A percentile compares a stretch with the other conserved stretches of the same genome.
Evolutionary conservation across 352 stramenopile genomes (phyloP).

Genomic region (Pythium folliculosum): DNA sequence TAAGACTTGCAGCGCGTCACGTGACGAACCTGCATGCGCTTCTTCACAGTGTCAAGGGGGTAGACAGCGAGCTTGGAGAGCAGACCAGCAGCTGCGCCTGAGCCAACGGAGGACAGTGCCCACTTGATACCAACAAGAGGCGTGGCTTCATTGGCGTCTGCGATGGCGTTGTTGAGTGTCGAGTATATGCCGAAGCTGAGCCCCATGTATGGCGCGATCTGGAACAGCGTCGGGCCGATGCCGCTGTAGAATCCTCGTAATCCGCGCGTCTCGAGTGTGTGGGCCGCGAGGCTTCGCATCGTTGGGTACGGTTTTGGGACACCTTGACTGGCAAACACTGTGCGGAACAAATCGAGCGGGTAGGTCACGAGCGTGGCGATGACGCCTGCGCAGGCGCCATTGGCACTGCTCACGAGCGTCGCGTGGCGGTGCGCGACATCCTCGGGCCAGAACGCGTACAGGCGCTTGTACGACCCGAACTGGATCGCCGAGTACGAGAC

Average conservation of each 20-base stretch:
- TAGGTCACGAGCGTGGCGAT: slow-evolving; percentile 91
- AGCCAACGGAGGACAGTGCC: slow-evolving; percentile 62
- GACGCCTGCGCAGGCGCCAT: slow-evolving; percentile 87
- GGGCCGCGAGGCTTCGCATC: slow-evolving; percentile 68
- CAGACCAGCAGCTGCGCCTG: slow-evolving; percentile 87
- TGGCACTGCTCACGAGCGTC: slow-evolving; percentile 58
- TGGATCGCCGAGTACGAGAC: slow-evolving; percentile 82
- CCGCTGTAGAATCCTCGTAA: slow-evolving; percentile 91
- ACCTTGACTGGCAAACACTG: slow-evolving; percentile 91
- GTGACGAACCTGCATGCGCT: slow-evolving; percentile 92
- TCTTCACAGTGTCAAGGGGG: slow-evolving; percentile 96
- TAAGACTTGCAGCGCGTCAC: slow-evolving; percentile 61
- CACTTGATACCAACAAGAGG: slow-evolving; percentile 28
- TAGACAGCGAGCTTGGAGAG: slow-evolving; percentile 93
- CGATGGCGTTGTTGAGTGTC: slow-evolving; percentile 46
- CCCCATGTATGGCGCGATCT: slow-evolving; percentile 96
- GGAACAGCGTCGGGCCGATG: slow-evolving; percentile 78
- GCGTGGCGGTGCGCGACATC: slow-evolving; percentile 27
- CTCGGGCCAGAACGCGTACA: slow-evolving; percentile 44
- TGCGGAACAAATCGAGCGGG: slow-evolving; percentile 94
- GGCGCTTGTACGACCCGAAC: slow-evolving; percentile 64
- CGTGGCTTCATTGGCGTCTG: slow-evolving; percentile 27
- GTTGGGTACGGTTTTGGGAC: slow-evolving; percentile 81
- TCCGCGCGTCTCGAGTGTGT: slow-evolving; percentile 77
- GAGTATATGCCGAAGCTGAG: slow-evolving; percentile 95